Conservation (phyloP, 1,139 yeast species). For the Kurtzmaniella quercitrusa region DNA sequence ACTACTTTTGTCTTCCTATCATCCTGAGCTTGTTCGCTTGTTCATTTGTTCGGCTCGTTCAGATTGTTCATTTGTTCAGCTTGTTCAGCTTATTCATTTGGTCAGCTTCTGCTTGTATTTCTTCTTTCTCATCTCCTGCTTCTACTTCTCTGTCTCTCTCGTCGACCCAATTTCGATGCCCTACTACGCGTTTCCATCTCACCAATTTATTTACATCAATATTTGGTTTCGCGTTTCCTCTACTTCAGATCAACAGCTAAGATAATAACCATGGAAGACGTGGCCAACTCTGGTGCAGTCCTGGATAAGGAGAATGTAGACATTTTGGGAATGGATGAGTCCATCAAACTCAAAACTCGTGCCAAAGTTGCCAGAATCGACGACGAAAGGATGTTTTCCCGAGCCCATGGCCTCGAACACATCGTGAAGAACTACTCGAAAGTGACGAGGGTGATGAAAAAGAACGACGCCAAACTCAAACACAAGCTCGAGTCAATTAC, state of each 20-base stretch:
- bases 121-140: too few relatives aligned
- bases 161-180: too few relatives aligned
- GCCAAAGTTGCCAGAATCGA: constrained; percentile 41
- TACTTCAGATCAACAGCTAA: too few relatives aligned
- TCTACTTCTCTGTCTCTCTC: too few relatives aligned
- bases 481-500: constrained; percentile 10
- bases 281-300: not conserved
- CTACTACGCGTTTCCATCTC: not conserved
- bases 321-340: constrained; percentile 37
- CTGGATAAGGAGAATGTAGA: constrained; percentile 15
- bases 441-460: constrained; percentile 23
- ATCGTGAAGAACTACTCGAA: constrained; percentile 37
- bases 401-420: constrained; percentile 44
- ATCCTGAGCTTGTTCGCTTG: too few relatives aligned
- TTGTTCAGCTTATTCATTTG: too few relatives aligned
- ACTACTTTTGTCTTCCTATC: too few relatives aligned
- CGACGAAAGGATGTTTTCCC: constrained; percentile 44
- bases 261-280: not conserved
- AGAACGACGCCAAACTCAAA: constrained; percentile 25
- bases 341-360: constrained; percentile 31
- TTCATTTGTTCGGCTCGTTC: too few relatives aligned
- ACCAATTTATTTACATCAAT: too few relatives aligned
- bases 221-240: not conserved
- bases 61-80: too few relatives aligned
- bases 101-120: too few relatives aligned